phyloP scores from a whole-genome alignment of 2,329 filamentous ascomycete genomes.

The Ramularia endophylla region DNA sequence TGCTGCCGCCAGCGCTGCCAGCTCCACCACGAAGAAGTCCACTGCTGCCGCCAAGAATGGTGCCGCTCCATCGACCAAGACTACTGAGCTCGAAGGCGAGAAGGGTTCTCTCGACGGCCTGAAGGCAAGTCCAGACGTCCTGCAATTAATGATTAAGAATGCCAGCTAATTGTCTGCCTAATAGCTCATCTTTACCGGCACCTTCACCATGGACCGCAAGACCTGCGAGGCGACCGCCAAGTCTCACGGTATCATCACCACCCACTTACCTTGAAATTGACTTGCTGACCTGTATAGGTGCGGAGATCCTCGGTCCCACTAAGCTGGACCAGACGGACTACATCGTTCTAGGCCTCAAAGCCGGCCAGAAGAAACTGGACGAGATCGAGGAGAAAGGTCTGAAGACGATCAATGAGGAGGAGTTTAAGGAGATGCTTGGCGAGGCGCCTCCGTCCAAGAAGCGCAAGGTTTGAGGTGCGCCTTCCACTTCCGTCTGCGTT shows the following conservation, averaged over 20 bases:
- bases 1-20: neutral
- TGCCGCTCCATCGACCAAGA: neutral
- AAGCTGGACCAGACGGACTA: slow-evolving; percentile 11
- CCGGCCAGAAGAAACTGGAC: slow-evolving; percentile 18
- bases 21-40: neutral
- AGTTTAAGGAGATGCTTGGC: slow-evolving; percentile 13
- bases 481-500: too few relatives aligned
- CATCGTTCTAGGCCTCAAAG: slow-evolving; percentile 10
- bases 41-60: slow-evolving; percentile 1
- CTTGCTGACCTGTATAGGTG: neutral
- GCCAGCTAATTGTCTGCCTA: neutral
- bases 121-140: slow-evolving; percentile 1
- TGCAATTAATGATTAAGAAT: neutral
- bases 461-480: neutral
- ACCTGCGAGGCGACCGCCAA: slow-evolving; percentile 13
- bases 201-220: slow-evolving; percentile 11
- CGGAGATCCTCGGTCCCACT: slow-evolving; percentile 2
- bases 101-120: slow-evolving; percentile 4
- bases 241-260: slow-evolving; percentile 2
- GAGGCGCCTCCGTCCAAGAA: neutral
- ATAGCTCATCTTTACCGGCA: slow-evolving; percentile 10
- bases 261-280: too few relatives aligned
- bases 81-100: slow-evolving; percentile 5
- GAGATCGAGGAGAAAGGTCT: slow-evolving; percentile 15
- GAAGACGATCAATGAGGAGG: slow-evolving; percentile 12